Evolutionary conservation across 2,329 filamentous ascomycete species (phyloP).

Genomic region (Neoarthrinium moseri): DNA sequence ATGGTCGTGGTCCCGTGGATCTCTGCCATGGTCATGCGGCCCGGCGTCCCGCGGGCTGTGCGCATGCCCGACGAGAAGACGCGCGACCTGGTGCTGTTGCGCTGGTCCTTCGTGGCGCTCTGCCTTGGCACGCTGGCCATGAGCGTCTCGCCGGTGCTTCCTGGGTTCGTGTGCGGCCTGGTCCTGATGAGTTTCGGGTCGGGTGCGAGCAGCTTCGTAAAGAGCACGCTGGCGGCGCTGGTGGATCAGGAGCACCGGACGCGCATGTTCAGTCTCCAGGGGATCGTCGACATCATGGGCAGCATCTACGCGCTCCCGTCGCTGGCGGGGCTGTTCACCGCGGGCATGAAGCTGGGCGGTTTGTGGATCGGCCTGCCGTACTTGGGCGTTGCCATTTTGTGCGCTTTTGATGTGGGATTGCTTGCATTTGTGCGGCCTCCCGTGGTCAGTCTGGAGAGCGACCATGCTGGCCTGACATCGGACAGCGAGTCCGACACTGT

Average conservation of each 20-base stretch:
- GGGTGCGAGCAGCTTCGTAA: slow-evolving; percentile 24
- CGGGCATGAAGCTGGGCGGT: slow-evolving; percentile 28
- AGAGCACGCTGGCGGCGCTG: slow-evolving; percentile 22
- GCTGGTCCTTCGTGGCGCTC: slow-evolving; percentile 20
- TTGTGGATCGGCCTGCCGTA: slow-evolving; percentile 29
- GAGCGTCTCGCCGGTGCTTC: slow-evolving; percentile 21
- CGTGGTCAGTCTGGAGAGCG: too few species aligned
- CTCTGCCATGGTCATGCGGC: slow-evolving; percentile 18
- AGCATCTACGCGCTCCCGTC: slow-evolving; percentile 24
- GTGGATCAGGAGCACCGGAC: slow-evolving; percentile 26
- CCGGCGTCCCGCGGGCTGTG: slow-evolving; percentile 16
- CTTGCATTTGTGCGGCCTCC: background rate
- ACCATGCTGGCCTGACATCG: too few species aligned
- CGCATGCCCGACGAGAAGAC: slow-evolving; percentile 20
- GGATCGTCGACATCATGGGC: slow-evolving; percentile 20
- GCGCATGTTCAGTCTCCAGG: slow-evolving; percentile 25
- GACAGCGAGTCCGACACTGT: too few species aligned
- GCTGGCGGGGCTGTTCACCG: slow-evolving; percentile 26
- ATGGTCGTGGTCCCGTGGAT: slow-evolving; percentile 24
- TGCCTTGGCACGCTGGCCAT: slow-evolving; percentile 23
- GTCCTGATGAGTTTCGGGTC: slow-evolving; percentile 26
- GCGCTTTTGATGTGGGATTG: background rate
- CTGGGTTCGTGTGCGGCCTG: slow-evolving; percentile 25
- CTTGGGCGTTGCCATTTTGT: slow-evolving; percentile 23
- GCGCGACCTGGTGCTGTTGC: slow-evolving; percentile 27